Evolutionary conservation across 768 basidiomycete species (phyloP), one percentile per base, ranked within the genome.

Genomic region (Hebeloma cylindrosporum): DNA sequence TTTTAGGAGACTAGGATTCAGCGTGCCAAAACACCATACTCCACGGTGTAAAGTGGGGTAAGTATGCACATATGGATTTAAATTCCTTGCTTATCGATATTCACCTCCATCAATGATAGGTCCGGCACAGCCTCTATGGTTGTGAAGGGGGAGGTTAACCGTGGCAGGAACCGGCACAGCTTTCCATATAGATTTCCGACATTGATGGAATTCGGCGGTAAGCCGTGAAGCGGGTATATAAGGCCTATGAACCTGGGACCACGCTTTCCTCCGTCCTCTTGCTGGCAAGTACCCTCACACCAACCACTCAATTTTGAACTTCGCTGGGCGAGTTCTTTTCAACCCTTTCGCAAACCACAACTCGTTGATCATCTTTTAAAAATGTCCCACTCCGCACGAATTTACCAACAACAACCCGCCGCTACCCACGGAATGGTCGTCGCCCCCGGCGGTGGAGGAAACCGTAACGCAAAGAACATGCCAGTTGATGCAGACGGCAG

Each of bases 401-500:
- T 45, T 18, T 56, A 56, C 48, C 48, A 52, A 37, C 37, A 48
- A 32, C 54, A 56, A 42, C 54, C 54, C 40, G 13, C 47, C 25
- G 47, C 56, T 13, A 49, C 50, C 30, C 27, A 38, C 33, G 53
- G 50, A 32, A 65, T 65, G 62, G 49, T 54, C 36, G 51, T 58
- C 37, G 53, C 53, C 28, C 51, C 55, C n/a, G 51, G 52, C 14
- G 57, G 56, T 18, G 64, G 62, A 20, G 66, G 66, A 14, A 68
- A 69, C 50, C 55, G 65, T 20, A 69, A 69, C 44, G 64, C 59
- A 17, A 66, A 62, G 44, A 65, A 66, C 47, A 40, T 66, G 33
- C 64, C 65, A 2, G 54, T 62, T 40, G 60, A 54, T 22, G 48
- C 57, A 8, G 54, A 62, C 18, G 70, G 72, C 14, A 63, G 75